These are phyloP conservation scores for Mucor velutinosus DNA, from an alignment of 371 early-diverging fungal species.

Conservation along the genomic window DNA sequence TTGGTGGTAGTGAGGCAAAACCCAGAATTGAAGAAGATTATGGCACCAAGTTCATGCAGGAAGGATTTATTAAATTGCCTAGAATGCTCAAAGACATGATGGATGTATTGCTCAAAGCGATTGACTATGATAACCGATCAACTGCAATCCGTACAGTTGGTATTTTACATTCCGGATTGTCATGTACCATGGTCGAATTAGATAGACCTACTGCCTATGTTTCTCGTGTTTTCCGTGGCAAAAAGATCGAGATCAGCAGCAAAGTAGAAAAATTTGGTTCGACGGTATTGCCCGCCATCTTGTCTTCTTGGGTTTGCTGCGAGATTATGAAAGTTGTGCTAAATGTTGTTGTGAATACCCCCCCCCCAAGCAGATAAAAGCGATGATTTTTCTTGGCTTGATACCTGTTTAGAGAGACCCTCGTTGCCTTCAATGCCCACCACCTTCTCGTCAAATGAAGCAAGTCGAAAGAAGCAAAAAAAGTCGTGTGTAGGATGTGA, in stretches of 20 bases:
- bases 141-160: constrained; percentile 11
- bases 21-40: not conserved
- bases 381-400: constrained; percentile 8
- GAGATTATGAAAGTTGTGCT: constrained; percentile 14
- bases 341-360: not conserved
- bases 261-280: constrained; percentile 5
- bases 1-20: constrained; percentile 17
- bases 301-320: not conserved
- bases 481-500: too few species aligned
- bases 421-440: too few species aligned
- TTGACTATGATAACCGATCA: constrained; percentile 7
- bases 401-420: constrained; percentile 7
- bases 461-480: too few species aligned
- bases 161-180: constrained; percentile 5
- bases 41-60: constrained; percentile 8
- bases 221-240: constrained; percentile 8
- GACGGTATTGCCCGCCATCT: too few species aligned
- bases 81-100: not conserved
- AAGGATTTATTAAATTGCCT: constrained; percentile 18
- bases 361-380: not conserved
- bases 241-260: constrained; percentile 4
- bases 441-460: too few species aligned
- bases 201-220: constrained; percentile 13
- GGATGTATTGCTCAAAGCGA: too few species aligned
- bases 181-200: constrained; percentile 4